phyloP scores from a whole-genome alignment of 2,329 filamentous ascomycete species.

The Blastomyces silverae region DNA sequence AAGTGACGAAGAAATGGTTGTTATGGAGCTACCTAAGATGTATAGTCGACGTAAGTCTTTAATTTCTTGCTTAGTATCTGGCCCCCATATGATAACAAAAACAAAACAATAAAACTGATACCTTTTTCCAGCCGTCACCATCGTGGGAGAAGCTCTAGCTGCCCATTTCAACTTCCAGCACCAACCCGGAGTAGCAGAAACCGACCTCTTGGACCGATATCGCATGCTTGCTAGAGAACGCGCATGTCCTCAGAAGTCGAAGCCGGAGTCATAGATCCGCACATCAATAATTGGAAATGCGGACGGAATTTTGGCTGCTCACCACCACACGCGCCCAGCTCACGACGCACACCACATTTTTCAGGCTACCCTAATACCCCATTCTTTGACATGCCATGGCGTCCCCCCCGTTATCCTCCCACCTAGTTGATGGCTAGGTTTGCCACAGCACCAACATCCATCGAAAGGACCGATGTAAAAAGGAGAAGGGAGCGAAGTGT shows the following conservation, averaged over 20 bases:
- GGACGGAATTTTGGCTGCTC: not conserved
- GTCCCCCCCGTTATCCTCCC: no score
- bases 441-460: not conserved
- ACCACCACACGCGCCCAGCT: not conserved
- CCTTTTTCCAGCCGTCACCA: conserved; percentile 1
- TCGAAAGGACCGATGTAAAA: not conserved
- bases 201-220: conserved; percentile 51
- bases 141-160: conserved; percentile 9
- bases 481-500: not conserved
- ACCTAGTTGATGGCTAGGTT: not conserved
- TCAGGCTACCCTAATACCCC: not conserved
- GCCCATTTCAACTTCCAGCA: conserved; percentile 12
- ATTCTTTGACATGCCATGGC: not conserved
- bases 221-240: conserved; percentile 47
- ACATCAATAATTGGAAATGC: not conserved
- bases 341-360: not conserved
- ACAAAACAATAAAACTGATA: conserved; percentile 35
- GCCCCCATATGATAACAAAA: conserved; percentile 26
- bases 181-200: conserved; percentile 24
- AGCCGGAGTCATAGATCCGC: not conserved
- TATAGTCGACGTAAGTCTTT: conserved; percentile 11
- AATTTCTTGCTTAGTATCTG: not conserved
- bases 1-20: conserved; percentile 11
- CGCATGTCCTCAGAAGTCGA: not conserved
- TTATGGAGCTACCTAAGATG: conserved; percentile 10